phyloP scores from a whole-genome alignment of 1,139 yeast species.

The Candida neerlandica region DNA sequence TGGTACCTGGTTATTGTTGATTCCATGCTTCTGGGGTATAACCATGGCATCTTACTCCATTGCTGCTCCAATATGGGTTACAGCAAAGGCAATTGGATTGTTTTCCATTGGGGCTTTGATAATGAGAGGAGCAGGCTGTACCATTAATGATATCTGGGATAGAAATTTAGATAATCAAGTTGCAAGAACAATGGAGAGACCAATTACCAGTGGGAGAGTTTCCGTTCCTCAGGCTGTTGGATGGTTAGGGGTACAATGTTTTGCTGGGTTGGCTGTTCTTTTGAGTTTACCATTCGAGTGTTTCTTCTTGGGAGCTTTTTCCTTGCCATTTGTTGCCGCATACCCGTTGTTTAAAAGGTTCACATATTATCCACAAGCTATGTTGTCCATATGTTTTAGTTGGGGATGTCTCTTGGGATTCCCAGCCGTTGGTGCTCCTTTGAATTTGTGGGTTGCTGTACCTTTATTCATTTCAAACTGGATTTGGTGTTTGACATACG shows the following conservation, averaged over 20 bases:
- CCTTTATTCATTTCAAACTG: constrained; percentile 79
- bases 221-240: constrained; percentile 69
- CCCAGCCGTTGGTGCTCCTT: constrained; percentile 88
- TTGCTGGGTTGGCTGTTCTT: constrained; percentile 75
- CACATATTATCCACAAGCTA: constrained; percentile 92
- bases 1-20: constrained; percentile 79
- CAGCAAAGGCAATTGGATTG: constrained; percentile 59
- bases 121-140: constrained; percentile 99
- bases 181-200: constrained; percentile 84
- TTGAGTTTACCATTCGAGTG: constrained; percentile 77
- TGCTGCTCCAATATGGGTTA: constrained; percentile 65
- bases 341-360: constrained; percentile 93
- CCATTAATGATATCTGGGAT: constrained; percentile 88
- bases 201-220: constrained; percentile 87
- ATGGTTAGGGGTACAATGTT: constrained; percentile 74
- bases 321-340: constrained; percentile 77
- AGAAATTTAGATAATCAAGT: constrained; percentile 82
- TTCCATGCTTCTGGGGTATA: constrained; percentile 83
- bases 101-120: constrained; percentile 84
- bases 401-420: constrained; percentile 97
- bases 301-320: constrained; percentile 78
- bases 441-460: constrained; percentile 72
- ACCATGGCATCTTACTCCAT: constrained; percentile 82
- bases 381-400: constrained; percentile 79
- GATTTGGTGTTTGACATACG: constrained; percentile 94